Evolutionary conservation across 192 early-diverging fungal species (phyloP).

Genomic region (Mortierella hygrophila): DNA sequence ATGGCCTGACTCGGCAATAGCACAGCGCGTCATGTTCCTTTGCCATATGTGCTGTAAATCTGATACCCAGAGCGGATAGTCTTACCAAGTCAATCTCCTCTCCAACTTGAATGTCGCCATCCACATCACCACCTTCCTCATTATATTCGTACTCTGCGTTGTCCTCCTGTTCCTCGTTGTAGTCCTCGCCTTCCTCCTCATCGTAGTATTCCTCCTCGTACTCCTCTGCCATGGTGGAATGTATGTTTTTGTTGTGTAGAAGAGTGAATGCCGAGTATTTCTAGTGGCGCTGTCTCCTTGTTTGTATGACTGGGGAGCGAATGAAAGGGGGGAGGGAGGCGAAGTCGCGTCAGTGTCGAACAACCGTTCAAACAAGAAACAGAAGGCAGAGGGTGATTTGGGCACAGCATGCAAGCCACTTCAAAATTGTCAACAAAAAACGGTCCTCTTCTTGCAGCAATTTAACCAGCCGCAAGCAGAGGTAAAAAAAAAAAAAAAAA

Average conservation of each 20-base stretch:
- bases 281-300: background rate
- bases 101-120: conserved; percentile 23
- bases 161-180: conserved; percentile 20
- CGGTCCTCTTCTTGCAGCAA: background rate
- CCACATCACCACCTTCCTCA: conserved; percentile 8
- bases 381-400: background rate
- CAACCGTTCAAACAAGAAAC: background rate
- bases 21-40: background rate
- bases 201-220: conserved; percentile 15
- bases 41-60: background rate
- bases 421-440: conserved; percentile 23
- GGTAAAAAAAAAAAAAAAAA: background rate
- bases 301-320: background rate
- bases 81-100: conserved; percentile 37
- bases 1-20: background rate
- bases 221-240: background rate
- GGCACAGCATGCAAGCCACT: conserved; percentile 33
- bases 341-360: background rate
- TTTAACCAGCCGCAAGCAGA: background rate
- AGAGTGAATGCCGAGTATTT: background rate
- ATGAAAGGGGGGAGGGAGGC: background rate
- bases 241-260: background rate
- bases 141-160: conserved; percentile 6
- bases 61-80: background rate
- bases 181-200: conserved; percentile 9